Evolutionary conservation across 306 rosid species (phyloP), one percentile per base, ranked within the genome.

Genomic region (Prinsepia uniflora): DNA sequence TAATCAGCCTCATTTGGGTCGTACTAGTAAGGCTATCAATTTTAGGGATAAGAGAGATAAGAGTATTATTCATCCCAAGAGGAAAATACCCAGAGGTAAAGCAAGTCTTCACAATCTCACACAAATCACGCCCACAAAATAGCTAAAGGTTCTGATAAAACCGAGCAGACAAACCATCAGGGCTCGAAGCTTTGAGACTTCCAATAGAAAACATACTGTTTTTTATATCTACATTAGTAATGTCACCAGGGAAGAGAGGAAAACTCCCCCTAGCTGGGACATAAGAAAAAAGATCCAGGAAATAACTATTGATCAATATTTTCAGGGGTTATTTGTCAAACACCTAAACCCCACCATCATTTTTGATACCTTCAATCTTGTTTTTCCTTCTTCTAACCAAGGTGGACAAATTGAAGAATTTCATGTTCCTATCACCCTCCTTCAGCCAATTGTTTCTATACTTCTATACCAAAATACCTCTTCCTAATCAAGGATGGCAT

Each of bases 101-200:
- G 6, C n/a, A 22, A 2, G 0, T 6, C 13, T 3, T 9, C 0
- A 63, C 36, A 5, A 19, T 0, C 0, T 6, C 5, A 18, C 6
- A 0, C 10, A 63, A 0, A 3, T 63, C 68, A 0, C 1, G 17
- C 0, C 1, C 10, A 6, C 52, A 41, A 0, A 63, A 0, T 4
- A 5, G 1, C 67, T 50, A 63, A 10, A 2, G 0, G 0, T 63
- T 18, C 3, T 63, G 10, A 10, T 41, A 63, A 6, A 63, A 63
- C 0, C 36, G 0, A 4, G 10, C 67, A 63, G 10, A 49, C 5
- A 63, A 41, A 1, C 67, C 49, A 63, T 63, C 10, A 9, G 19
- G 1, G 0, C 34, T 6, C 9, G 6, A 49, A 0, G 67, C 8
- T 5, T 63, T 63, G 7, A 41, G 30, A 0, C 48, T 24, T 7